Percentiles rank a stretch among this genome's conserved stretches.
Conservation (phyloP, 139 green algal species). For the Chlorella vulgaris region DNA sequence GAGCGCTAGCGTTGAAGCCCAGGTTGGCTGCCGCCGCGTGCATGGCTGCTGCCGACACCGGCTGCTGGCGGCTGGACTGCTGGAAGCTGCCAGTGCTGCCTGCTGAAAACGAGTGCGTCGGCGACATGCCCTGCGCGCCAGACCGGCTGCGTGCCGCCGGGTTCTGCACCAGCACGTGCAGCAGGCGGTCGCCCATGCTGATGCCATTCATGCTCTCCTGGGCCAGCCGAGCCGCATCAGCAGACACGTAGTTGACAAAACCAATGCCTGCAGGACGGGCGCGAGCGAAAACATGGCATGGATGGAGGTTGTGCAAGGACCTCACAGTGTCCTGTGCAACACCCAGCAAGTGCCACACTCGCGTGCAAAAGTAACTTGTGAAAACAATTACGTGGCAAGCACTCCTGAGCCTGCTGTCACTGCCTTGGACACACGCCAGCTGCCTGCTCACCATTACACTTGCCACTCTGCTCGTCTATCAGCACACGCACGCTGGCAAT, state of each 20-base stretch:
- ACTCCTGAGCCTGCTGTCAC: no score
- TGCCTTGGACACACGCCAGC: background rate
- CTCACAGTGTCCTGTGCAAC: background rate
- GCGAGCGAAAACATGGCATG: background rate
- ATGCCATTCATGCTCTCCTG: slow-evolving; percentile 58
- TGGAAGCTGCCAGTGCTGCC: background rate
- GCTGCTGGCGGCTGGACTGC: background rate
- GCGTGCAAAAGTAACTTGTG: no score
- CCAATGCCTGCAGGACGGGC: slow-evolving; percentile 45
- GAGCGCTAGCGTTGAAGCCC: slow-evolving; percentile 6
- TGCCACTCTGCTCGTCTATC: slow-evolving; percentile 41
- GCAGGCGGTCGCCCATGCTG: slow-evolving; percentile 41
- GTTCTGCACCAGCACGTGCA: slow-evolving; percentile 63
- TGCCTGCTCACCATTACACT: slow-evolving; percentile 44
- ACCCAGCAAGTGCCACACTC: no score
- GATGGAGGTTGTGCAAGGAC: background rate
- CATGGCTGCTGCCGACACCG: background rate
- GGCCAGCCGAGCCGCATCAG: slow-evolving; percentile 42
- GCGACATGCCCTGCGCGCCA: background rate
- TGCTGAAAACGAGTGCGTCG: background rate
- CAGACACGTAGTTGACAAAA: slow-evolving; percentile 72
- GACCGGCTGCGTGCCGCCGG: background rate
- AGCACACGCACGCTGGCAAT: slow-evolving; percentile 66
- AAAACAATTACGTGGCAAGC: no score
- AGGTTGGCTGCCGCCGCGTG: background rate